phyloP scores from a whole-genome alignment of 257 asterid genomes.

The Scutellaria galericulata region DNA sequence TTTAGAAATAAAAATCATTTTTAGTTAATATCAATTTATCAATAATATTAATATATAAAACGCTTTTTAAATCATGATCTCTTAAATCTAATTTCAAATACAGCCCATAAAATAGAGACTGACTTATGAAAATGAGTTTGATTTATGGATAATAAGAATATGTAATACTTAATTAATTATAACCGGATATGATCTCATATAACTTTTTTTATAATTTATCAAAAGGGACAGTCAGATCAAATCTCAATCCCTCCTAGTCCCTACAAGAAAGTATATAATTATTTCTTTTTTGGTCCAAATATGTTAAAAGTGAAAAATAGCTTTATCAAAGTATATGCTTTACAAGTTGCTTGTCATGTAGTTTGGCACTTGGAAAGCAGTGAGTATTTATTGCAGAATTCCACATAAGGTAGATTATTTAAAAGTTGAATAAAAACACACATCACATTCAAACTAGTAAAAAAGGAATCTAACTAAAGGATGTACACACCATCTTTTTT shows the following conservation, averaged over 20 bases:
- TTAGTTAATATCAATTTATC: too few species aligned
- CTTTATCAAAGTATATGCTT: constrained; percentile 36
- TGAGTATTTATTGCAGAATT: constrained; percentile 19
- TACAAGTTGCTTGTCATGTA: constrained; percentile 25
- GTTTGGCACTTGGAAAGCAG: constrained; percentile 39
- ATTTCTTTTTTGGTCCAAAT: constrained; percentile 23
- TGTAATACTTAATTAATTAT: too few species aligned
- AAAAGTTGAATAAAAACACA: constrained; percentile 19
- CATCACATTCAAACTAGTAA: constrained; percentile 20
- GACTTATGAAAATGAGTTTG: too few species aligned
- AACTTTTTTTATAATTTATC: too few species aligned
- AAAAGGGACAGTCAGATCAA: too few species aligned
- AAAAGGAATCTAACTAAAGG: neutral
- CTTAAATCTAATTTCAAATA: too few species aligned
- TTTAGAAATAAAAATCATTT: too few species aligned
- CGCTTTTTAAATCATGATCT: too few species aligned
- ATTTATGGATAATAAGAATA: too few species aligned
- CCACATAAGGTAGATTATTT: constrained; percentile 25
- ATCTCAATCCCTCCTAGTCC: neutral
- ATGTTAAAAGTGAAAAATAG: constrained; percentile 1
- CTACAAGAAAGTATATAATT: neutral
- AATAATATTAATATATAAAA: too few species aligned
- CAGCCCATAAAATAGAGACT: too few species aligned
- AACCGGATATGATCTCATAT: too few species aligned
- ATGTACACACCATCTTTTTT: neutral